These are phyloP conservation scores for Starmerella bacillaris DNA, from an alignment of 805 yeast genomes.

Conservation along the genomic window DNA sequence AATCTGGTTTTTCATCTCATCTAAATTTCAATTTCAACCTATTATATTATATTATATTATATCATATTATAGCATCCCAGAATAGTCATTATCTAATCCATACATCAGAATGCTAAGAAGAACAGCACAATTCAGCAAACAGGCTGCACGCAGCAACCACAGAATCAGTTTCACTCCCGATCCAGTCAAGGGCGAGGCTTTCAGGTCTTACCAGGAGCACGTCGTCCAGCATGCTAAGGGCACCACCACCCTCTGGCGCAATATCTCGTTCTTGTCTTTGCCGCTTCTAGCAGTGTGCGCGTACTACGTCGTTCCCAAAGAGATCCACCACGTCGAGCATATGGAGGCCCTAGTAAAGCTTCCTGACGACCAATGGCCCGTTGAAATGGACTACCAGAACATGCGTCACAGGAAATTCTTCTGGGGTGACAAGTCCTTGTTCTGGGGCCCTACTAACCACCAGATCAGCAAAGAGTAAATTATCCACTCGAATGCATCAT, in stretches of 20 bases:
- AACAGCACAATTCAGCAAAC: constrained; percentile 7
- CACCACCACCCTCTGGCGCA: constrained; percentile 70
- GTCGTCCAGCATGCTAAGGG: constrained; percentile 62
- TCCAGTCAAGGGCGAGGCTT: constrained; percentile 54
- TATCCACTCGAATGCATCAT: no score
- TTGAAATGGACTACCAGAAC: constrained; percentile 79
- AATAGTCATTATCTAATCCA: constrained; percentile 2
- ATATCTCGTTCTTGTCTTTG: constrained; percentile 62
- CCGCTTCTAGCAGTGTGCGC: constrained; percentile 69
- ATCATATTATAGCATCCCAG: no score
- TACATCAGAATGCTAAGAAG: constrained; percentile 14
- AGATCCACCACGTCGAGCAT: constrained; percentile 79
- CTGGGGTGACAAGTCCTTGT: constrained; percentile 96
- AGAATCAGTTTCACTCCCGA: constrained; percentile 21
- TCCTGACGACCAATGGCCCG: constrained; percentile 84
- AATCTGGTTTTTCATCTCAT: no score
- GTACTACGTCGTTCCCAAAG: constrained; percentile 63
- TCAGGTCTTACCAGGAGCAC: constrained; percentile 41
- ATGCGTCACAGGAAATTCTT: constrained; percentile 71
- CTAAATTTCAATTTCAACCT: no score
- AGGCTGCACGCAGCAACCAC: constrained; percentile 17
- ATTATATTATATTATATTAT: no score
- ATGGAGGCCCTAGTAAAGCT: constrained; percentile 36
- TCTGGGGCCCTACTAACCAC: constrained; percentile 95
- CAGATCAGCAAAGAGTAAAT: constrained; percentile 25